Conservation (phyloP, 2,329 filamentous ascomycete genomes). For the Karstenula rhodostoma region DNA sequence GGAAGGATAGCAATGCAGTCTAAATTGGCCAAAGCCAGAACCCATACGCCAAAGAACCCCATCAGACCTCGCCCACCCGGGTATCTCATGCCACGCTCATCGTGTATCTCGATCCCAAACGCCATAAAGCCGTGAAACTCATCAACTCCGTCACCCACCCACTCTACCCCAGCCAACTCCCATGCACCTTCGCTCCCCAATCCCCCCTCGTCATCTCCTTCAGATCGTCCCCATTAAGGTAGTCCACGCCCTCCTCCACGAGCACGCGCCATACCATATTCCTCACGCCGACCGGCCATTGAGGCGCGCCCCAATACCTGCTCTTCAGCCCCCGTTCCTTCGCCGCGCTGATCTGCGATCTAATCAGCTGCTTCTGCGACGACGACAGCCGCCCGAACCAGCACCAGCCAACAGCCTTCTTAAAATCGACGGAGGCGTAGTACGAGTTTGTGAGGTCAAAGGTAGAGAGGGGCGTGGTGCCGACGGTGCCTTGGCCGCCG, state of each 20-base stretch:
- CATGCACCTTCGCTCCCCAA: constrained; percentile 52
- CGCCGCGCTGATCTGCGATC: constrained; percentile 62
- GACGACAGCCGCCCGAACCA: constrained; percentile 58
- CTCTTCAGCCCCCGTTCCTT: constrained; percentile 62
- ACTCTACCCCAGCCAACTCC: constrained; percentile 32
- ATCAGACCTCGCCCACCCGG: not conserved
- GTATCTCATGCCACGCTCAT: not conserved
- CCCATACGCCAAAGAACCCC: not conserved
- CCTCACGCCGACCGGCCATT: constrained; percentile 62
- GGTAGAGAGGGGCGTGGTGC: constrained; percentile 45
- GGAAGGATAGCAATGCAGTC: too few relatives aligned
- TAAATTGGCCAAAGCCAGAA: not conserved
- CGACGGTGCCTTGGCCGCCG: constrained; percentile 57
- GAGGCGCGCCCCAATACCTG: constrained; percentile 65
- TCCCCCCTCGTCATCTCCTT: constrained; percentile 56
- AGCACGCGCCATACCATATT: constrained; percentile 65
- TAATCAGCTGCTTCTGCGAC: constrained; percentile 56
- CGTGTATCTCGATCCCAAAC: not conserved
- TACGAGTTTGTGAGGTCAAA: constrained; percentile 65
- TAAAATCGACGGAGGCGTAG: constrained; percentile 70
- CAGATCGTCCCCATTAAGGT: constrained; percentile 67
- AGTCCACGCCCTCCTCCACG: constrained; percentile 62
- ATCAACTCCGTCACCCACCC: too few relatives aligned
- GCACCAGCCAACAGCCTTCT: constrained; percentile 60
- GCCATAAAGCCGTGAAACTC: not conserved